Evolutionary conservation across 2,329 filamentous ascomycete genomes (phyloP).

Genomic region (Pseudophaeomoniella oleicola): DNA sequence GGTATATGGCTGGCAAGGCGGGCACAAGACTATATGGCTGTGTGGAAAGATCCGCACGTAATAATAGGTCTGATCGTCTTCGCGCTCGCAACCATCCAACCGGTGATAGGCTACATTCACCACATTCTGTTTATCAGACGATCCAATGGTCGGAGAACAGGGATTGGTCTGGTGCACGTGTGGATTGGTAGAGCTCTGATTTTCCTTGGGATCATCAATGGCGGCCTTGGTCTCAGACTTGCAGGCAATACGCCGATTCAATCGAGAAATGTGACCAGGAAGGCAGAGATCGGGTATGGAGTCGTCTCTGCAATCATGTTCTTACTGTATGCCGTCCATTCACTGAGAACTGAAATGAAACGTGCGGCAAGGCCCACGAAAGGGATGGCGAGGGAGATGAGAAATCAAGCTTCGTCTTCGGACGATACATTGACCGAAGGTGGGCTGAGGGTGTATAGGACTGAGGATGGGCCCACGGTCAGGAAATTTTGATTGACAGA

Average conservation of each 20-base stretch:
- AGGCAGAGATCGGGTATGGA: conserved; percentile 31
- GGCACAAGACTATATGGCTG: conserved; percentile 6
- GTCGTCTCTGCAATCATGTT: conserved; percentile 35
- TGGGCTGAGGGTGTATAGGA: background rate
- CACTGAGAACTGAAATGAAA: background rate
- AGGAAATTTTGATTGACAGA: too few relatives aligned
- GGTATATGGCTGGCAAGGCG: conserved; percentile 16
- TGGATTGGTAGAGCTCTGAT: conserved; percentile 40
- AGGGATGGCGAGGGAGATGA: background rate
- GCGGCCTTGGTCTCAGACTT: conserved; percentile 37
- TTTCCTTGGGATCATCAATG: conserved; percentile 40
- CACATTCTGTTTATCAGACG: conserved; percentile 14
- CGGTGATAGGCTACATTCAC: conserved; percentile 15
- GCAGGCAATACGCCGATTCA: conserved; percentile 22
- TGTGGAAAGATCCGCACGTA: conserved; percentile 15
- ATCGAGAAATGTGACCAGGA: conserved; percentile 15
- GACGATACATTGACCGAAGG: background rate
- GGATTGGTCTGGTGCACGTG: conserved; percentile 24
- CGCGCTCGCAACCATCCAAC: conserved; percentile 15
- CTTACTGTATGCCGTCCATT: conserved; percentile 21
- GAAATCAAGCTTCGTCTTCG: background rate
- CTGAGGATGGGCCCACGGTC: background rate
- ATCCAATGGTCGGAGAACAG: conserved; percentile 7
- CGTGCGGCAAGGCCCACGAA: background rate
- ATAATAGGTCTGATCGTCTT: conserved; percentile 16